These are phyloP conservation scores for Atalantia buxifolia DNA, from an alignment of 345 rosid species.

Conservation along the genomic window DNA sequence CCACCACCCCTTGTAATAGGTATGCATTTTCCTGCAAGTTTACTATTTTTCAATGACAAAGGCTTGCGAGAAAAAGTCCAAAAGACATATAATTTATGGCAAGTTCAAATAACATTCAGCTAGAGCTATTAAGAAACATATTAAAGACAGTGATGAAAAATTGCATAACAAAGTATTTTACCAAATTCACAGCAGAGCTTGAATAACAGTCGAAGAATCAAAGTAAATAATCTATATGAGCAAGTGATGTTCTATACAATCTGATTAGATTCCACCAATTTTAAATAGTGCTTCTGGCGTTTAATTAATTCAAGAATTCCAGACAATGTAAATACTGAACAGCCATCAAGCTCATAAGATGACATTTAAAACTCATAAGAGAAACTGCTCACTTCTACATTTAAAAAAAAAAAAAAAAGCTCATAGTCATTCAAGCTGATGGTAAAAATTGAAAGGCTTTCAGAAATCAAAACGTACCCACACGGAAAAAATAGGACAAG, in stretches of 20 bases:
- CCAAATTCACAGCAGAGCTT: neutral
- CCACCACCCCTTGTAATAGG: constrained; percentile 92
- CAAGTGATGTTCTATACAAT: neutral
- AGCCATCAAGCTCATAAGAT: neutral
- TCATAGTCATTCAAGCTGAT: neutral
- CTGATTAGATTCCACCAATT: neutral
- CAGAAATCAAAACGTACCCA: constrained; percentile 36
- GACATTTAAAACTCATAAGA: neutral
- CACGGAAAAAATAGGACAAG: constrained; percentile 67
- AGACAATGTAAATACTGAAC: neutral
- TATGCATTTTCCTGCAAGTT: constrained; percentile 86
- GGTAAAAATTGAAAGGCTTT: too few species aligned
- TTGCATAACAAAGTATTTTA: neutral
- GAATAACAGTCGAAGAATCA: neutral
- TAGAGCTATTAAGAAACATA: neutral
- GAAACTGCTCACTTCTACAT: neutral
- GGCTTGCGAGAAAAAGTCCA: neutral
- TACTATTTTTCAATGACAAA: constrained; percentile 10
- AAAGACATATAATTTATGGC: neutral
- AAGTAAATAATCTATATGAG: neutral
- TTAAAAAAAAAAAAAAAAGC: neutral
- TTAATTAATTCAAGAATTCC: neutral
- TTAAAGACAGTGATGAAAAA: neutral
- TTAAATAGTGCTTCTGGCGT: too few species aligned
- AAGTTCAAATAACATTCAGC: neutral